These are phyloP conservation scores for Apiospora arundinis DNA, from an alignment of 2,329 filamentous ascomycete species.

Conservation along the genomic window DNA sequence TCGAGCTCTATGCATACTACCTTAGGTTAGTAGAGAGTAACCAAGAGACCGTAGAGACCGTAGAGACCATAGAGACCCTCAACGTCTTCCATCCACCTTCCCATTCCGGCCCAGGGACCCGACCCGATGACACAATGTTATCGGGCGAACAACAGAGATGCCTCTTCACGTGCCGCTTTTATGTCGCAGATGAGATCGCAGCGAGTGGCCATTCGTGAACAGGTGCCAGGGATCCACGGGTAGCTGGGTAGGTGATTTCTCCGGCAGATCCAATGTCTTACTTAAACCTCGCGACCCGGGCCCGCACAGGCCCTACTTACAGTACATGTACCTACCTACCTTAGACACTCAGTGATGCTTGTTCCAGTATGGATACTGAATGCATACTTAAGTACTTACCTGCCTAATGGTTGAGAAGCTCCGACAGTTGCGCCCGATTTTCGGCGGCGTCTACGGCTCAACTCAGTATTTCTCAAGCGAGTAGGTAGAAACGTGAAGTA, in stretches of 20 bases:
- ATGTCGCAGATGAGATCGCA: neutral
- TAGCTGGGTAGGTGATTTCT: neutral
- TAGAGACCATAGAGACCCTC: neutral
- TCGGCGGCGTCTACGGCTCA: too few relatives aligned
- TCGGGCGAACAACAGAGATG: neutral
- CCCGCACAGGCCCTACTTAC: neutral
- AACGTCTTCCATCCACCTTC: neutral
- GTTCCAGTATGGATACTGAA: too few relatives aligned
- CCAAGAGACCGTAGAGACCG: too few relatives aligned
- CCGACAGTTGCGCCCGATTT: too few relatives aligned
- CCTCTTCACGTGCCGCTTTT: neutral
- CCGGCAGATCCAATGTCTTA: conserved; percentile 14
- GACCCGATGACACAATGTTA: conserved; percentile 11
- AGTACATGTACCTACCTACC: too few relatives aligned
- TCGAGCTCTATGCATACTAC: neutral
- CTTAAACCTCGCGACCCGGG: neutral
- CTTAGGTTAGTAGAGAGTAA: too few relatives aligned
- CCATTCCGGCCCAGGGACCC: neutral
- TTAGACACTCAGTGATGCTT: too few relatives aligned
- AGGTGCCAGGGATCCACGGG: neutral
- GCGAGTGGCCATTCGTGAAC: neutral
- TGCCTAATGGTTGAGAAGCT: too few relatives aligned
- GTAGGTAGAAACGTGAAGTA: neutral
- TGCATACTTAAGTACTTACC: too few relatives aligned
- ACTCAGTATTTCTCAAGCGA: too few relatives aligned